Evolutionary conservation across 2,329 filamentous ascomycete genomes (phyloP).

Genomic region (Aspergillus candidus): DNA sequence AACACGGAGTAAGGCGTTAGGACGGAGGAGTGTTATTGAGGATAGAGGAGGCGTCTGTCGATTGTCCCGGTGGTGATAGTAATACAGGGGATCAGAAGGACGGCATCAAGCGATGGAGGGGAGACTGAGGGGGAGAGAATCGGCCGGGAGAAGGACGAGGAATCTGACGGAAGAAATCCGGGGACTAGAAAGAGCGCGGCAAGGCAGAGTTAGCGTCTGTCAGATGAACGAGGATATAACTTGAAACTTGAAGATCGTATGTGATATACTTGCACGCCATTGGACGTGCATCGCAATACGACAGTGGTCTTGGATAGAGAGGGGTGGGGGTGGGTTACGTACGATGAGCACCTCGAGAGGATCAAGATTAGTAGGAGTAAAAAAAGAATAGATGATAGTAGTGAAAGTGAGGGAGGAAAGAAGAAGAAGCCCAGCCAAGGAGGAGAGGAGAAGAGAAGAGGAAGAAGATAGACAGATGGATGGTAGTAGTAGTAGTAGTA

Average conservation of each 20-base stretch:
- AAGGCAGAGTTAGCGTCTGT: no score
- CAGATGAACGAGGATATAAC: no score
- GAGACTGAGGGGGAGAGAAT: background rate
- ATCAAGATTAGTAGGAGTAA: constrained; percentile 3
- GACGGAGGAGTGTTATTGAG: background rate
- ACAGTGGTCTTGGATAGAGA: no score
- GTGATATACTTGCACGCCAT: no score
- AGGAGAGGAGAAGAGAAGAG: background rate
- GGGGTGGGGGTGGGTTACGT: no score
- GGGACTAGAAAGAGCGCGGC: no score
- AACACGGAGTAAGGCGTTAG: constrained; percentile 3
- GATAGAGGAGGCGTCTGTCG: background rate
- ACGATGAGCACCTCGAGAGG: background rate
- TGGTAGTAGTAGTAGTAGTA: no score
- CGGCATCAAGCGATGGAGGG: background rate
- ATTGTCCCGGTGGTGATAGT: background rate
- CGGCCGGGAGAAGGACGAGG: no score
- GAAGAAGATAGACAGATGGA: background rate
- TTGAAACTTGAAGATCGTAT: no score
- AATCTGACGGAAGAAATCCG: no score
- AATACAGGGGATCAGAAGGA: background rate
- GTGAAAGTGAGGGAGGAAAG: constrained; percentile 1
- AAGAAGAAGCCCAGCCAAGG: constrained; percentile 1
- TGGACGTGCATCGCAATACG: no score
- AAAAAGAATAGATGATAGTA: background rate